Evolutionary conservation across 1,284 basidiomycete species (phyloP).

Genomic region (Hymenochaete sp.): DNA sequence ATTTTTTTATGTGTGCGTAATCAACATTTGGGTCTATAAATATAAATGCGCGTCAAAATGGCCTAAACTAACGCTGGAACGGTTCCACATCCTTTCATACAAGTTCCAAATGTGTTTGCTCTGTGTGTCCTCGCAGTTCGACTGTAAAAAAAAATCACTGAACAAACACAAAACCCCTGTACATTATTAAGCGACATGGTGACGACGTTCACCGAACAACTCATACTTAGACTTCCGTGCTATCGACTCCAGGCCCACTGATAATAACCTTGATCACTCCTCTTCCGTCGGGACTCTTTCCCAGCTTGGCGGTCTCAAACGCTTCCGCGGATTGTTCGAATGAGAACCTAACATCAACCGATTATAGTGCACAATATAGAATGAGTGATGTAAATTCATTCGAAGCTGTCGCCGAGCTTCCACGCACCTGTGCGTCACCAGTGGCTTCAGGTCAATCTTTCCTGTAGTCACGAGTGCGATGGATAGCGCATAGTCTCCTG

Average conservation of each 20-base stretch:
- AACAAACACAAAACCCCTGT: too few relatives aligned
- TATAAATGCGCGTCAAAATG: too few relatives aligned
- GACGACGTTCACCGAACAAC: too few relatives aligned
- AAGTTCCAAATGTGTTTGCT: too few relatives aligned
- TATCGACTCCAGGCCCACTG: slow-evolving; percentile 67
- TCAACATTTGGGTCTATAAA: too few relatives aligned
- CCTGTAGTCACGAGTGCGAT: slow-evolving; percentile 74
- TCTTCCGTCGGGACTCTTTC: slow-evolving; percentile 72
- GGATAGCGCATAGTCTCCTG: slow-evolving; percentile 82
- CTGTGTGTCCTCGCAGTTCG: too few relatives aligned
- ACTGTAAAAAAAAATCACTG: too few relatives aligned
- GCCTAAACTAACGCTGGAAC: too few relatives aligned
- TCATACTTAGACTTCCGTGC: too few relatives aligned
- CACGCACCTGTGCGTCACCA: slow-evolving; percentile 75
- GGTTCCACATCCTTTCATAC: too few relatives aligned
- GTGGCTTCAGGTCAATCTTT: slow-evolving; percentile 77
- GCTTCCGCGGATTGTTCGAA: slow-evolving; percentile 71
- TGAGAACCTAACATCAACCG: slow-evolving; percentile 41
- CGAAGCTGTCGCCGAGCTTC: background rate
- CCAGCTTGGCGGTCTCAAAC: slow-evolving; percentile 70
- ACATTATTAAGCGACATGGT: too few relatives aligned
- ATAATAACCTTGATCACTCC: slow-evolving; percentile 71
- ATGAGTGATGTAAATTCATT: background rate
- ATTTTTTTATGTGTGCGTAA: too few relatives aligned
- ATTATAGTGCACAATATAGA: background rate